Evolutionary conservation across 2,329 filamentous ascomycete genomes (phyloP), one percentile per base, ranked within the genome.

Genomic region (Dactylellina drechsleri): DNA sequence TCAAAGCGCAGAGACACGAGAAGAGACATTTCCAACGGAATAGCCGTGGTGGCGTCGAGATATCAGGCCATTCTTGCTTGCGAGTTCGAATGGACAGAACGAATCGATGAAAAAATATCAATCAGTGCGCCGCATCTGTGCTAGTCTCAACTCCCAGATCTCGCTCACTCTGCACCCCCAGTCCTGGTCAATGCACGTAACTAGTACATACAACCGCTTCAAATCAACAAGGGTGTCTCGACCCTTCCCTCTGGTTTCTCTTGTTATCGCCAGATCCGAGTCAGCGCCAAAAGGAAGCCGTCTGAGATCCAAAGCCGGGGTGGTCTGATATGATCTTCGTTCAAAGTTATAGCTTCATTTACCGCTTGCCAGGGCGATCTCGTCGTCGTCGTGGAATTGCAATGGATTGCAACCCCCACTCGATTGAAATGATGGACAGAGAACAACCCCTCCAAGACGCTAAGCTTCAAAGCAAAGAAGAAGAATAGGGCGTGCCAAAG

Each of bases 1-100:
- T 68, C 65, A 68, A 56, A 68, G 65, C 65, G 65, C 66, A 70
- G 50, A 70, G 66, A 70, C 66, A 70, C 26, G 18, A 57, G 36
- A 4, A 10, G 49, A 40, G 10, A 16, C 49, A 4, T 49, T 67
- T 54, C 7, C 20, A 68, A 59, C 49, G 28, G 28, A 43, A 49
- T 16, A 20, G 50, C 47, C 45, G 59, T 57, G 61, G 41, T n/a
- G 43, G 43, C 43, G 43, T 47, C 15, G 7, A 45, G 41, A 28
- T 28, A 57, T 70, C 66, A 70, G 66, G 58, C 66, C 57, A 70
- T 67, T 66, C 41, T 20, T 66, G 41, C 53, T 66, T 20, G 43
- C 31, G 5, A 7, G 31, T 10, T 36, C 10, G 31, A 36, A 8
- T 2, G 6, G 31, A 36, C 31, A 36, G 31, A 36, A 36, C 31